Conservation (phyloP, 106 monocot species). For the Dendrobium officinale region DNA sequence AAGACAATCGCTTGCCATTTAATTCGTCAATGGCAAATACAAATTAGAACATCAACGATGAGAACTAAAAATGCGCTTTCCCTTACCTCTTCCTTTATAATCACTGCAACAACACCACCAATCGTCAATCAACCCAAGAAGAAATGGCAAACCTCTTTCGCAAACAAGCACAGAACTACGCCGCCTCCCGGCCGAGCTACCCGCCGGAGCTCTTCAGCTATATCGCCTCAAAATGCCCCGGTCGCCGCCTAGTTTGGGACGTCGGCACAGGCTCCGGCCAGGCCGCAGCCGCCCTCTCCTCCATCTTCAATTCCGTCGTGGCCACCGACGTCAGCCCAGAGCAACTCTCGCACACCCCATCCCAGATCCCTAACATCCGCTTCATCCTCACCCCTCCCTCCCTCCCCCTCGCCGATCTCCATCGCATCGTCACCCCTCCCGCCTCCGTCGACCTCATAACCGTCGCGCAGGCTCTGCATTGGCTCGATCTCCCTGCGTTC, state of each 20-base stretch:
- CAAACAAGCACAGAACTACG: conserved; percentile 56
- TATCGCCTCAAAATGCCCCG: conserved; percentile 62
- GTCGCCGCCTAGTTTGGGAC: conserved; percentile 64
- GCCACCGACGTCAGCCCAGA: conserved; percentile 62
- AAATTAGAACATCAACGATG: no score
- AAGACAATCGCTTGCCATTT: no score
- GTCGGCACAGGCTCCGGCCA: conserved; percentile 90
- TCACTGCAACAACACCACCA: not conserved
- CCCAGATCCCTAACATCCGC: conserved; percentile 40
- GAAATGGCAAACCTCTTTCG: conserved; percentile 71
- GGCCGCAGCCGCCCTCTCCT: conserved; percentile 30
- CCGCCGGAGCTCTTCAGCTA: conserved; percentile 59
- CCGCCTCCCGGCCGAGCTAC: conserved; percentile 50
- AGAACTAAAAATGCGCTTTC: no score
- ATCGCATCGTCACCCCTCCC: conserved; percentile 22
- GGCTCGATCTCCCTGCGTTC: conserved; percentile 70
- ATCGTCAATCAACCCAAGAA: not conserved
- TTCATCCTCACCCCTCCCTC: conserved; percentile 43
- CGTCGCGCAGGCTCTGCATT: conserved; percentile 86
- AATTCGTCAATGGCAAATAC: no score
- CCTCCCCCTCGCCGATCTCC: conserved; percentile 21
- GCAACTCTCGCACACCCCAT: conserved; percentile 43
- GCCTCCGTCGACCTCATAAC: conserved; percentile 63
- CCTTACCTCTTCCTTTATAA: no score
- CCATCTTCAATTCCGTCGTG: conserved; percentile 43